Base-by-base conservation (phyloP, 768 basidiomycete genomes). In the Auriscalpium vulgare region DNA sequence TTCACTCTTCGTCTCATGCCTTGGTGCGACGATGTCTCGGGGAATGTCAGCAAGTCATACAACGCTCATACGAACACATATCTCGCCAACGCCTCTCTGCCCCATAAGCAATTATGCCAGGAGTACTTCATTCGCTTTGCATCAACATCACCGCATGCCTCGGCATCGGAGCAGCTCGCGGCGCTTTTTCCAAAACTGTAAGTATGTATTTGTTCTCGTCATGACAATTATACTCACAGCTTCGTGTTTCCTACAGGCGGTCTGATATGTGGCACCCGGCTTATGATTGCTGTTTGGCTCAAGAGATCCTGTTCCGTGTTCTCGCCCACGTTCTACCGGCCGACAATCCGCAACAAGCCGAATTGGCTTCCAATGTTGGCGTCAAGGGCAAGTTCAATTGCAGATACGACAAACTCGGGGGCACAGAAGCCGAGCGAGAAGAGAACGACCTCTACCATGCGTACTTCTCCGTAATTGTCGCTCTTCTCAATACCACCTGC, bases 51-150 rank as follows among this genome's bases (percentile, higher is more conserved):
- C 58, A 74, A 74, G 57, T 68, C 71, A 50, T 73, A 68, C 54
- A 72, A 74, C 47, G 54, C 64, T 1, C 72, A 74, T 53, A 68
- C 56, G 13, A 74, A 74, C 50, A 49, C 71, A 1, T 74, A 71
- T 46, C 48, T 69, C 4, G 55, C 60, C n/a, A 69, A 71, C 55
- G 43, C 57, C 0, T 68, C 62, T 53, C 17, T 72, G 0, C 70
- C 72, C 4, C 64, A 68, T n/a, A 54, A 48, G 0, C 50, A 55
- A 5, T 55, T 66, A 0, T n/a, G 56, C 4, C 72, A 72, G 50
- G 69, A 74, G 52, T 72, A 66, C 50, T 68, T 68, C 58, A 55
- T 74, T 23, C 62, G 65, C 1, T 74, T 71, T 54, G 55, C 50
- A 14, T 68, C 69, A 1, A 73, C 72, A 0, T 74, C 71, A 3